Evolutionary conservation across 768 basidiomycete species (phyloP).

Genomic region (Mycena belliarum): DNA sequence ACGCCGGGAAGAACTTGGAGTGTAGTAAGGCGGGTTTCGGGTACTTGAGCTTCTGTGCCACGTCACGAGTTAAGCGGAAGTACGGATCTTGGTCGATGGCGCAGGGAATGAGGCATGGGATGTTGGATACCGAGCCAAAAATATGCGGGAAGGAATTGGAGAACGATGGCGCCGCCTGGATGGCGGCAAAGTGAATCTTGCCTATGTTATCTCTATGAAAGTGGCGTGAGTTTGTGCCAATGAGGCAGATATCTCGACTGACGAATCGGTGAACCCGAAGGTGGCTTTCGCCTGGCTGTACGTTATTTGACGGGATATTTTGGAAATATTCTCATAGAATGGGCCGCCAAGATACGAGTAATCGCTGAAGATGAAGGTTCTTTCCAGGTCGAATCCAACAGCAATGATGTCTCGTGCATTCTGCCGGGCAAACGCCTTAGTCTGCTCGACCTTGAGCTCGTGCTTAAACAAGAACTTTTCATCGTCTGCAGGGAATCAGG

Average conservation of each 20-base stretch:
- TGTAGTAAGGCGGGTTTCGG: slow-evolving; percentile 92
- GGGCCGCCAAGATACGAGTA: slow-evolving; percentile 87
- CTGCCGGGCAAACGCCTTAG: slow-evolving; percentile 73
- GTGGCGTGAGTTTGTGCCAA: not conserved
- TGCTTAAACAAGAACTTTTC: slow-evolving; percentile 99
- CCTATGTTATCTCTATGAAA: slow-evolving; percentile 91
- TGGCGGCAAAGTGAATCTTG: slow-evolving; percentile 93
- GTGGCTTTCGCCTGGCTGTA: slow-evolving; percentile 92
- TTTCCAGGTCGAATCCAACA: slow-evolving; percentile 86
- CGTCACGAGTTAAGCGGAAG: slow-evolving; percentile 97
- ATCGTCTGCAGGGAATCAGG: slow-evolving; percentile 62
- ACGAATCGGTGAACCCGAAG: slow-evolving; percentile 97
- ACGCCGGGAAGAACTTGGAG: slow-evolving; percentile 96
- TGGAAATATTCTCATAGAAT: slow-evolving; percentile 94
- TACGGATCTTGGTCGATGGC: slow-evolving; percentile 98
- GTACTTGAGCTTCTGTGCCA: slow-evolving; percentile 91
- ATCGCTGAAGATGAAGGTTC: slow-evolving; percentile 97
- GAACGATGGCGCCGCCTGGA: slow-evolving; percentile 96
- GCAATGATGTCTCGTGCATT: slow-evolving; percentile 98
- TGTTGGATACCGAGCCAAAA: slow-evolving; percentile 77
- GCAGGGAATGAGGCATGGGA: slow-evolving; percentile 95
- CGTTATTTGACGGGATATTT: slow-evolving; percentile 90
- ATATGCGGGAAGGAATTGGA: slow-evolving; percentile 99
- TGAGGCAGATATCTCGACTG: slow-evolving; percentile 33
- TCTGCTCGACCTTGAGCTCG: slow-evolving; percentile 87